phyloP scores from a whole-genome alignment of 176 grass and related monocot genomes.

The Cocos nucifera region DNA sequence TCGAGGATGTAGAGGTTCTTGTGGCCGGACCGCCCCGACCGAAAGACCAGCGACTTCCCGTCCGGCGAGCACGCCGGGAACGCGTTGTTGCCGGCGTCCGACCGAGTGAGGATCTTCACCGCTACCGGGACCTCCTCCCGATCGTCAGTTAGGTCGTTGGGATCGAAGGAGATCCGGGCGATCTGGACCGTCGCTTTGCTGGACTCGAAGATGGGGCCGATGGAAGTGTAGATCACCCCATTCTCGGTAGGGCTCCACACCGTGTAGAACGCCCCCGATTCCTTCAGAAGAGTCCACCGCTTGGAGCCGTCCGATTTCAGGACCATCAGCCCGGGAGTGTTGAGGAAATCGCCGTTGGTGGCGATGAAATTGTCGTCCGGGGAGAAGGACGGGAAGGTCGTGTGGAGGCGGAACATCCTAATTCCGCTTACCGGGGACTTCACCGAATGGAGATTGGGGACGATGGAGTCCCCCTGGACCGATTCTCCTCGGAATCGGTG shows the following conservation, averaged over 20 bases:
- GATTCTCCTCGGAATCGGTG: conserved; percentile 82
- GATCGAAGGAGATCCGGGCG: conserved; percentile 57
- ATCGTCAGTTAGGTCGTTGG: conserved; percentile 27
- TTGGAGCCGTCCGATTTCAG: conserved; percentile 52
- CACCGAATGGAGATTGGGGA: conserved; percentile 60
- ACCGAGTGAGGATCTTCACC: conserved; percentile 37
- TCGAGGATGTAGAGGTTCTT: conserved; percentile 88
- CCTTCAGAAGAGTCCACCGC: conserved; percentile 42
- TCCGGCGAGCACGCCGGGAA: conserved; percentile 73
- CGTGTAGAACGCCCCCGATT: conserved; percentile 59
- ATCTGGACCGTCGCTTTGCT: conserved; percentile 62
- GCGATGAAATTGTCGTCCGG: conserved; percentile 51
- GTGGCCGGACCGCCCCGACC: conserved; percentile 71
- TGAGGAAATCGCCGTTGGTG: conserved; percentile 66
- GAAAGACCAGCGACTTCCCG: conserved; percentile 74
- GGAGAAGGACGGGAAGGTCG: conserved; percentile 74
- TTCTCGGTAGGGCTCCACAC: conserved; percentile 55
- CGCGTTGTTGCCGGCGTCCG: conserved; percentile 71
- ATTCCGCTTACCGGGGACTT: conserved; percentile 40
- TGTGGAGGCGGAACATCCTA: conserved; percentile 61
- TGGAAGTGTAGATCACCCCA: conserved; percentile 61
- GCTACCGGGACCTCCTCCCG: conserved; percentile 11
- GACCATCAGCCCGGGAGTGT: conserved; percentile 34
- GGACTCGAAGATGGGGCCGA: conserved; percentile 85
- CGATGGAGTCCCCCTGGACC: conserved; percentile 23